Evolutionary conservation across 257 asterid species (phyloP).

Genomic region (Anisodus acutangulus): DNA sequence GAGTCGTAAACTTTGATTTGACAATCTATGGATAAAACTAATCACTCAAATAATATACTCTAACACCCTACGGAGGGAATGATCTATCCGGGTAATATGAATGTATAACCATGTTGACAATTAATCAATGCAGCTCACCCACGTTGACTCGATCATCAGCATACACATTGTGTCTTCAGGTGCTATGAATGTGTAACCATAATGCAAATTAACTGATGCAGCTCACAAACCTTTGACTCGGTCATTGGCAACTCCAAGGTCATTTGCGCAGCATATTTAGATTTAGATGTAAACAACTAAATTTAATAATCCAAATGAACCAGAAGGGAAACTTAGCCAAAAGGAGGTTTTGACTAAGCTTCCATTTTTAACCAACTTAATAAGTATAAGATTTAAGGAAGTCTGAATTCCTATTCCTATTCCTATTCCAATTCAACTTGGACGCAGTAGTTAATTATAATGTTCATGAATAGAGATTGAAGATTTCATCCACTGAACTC

Average conservation of each 20-base stretch:
- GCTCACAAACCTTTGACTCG: constrained; percentile 58
- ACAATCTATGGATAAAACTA: neutral
- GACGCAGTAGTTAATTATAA: neutral
- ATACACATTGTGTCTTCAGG: constrained; percentile 52
- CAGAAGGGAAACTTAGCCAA: neutral
- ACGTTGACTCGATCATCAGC: constrained; percentile 48
- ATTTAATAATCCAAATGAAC: neutral
- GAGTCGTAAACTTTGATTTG: neutral
- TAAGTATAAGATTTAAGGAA: neutral
- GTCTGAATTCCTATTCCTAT: neutral
- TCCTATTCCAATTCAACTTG: neutral
- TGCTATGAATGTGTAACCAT: constrained; percentile 52
- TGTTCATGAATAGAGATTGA: neutral
- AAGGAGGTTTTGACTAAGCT: neutral
- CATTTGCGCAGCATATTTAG: constrained; percentile 49
- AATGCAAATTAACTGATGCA: constrained; percentile 48
- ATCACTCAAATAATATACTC: neutral
- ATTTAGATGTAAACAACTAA: constrained; percentile 4
- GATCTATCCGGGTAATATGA: constrained; percentile 43
- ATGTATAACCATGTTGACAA: constrained; percentile 45
- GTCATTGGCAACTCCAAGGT: constrained; percentile 69
- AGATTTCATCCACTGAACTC: neutral
- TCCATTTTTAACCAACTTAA: constrained; percentile 6
- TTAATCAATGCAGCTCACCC: constrained; percentile 58
- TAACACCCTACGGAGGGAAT: neutral